Conservation (phyloP, 805 yeast genomes). For the Metschnikowia koreensis region DNA sequence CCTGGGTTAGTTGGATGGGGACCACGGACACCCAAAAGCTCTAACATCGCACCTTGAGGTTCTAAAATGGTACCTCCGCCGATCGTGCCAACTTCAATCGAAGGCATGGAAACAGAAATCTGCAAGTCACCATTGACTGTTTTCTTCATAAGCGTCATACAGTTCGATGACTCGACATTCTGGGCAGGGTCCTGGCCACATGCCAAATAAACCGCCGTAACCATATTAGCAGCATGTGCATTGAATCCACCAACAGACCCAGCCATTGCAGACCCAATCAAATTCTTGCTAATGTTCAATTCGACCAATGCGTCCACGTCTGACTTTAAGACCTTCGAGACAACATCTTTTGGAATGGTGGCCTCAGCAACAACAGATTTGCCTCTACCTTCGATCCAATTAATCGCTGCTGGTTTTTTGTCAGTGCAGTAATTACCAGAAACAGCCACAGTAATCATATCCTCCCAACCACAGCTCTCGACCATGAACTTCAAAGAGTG, state of each 20-base stretch:
- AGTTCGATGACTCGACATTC: slow-evolving; percentile 94
- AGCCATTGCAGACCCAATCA: slow-evolving; percentile 97
- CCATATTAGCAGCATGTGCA: slow-evolving; percentile 96
- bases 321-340: slow-evolving; percentile 79
- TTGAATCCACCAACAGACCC: slow-evolving; percentile 98
- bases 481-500: slow-evolving; percentile 78
- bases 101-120: slow-evolving; percentile 98
- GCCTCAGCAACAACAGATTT: slow-evolving; percentile 97
- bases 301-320: slow-evolving; percentile 91
- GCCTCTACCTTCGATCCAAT: slow-evolving; percentile 99
- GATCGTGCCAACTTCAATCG: slow-evolving; percentile 97
- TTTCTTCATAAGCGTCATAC: slow-evolving; percentile 93
- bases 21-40: slow-evolving; percentile 90
- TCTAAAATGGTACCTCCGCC: slow-evolving; percentile 98
- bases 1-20: slow-evolving; percentile 95
- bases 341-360: slow-evolving; percentile 77
- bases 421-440: slow-evolving; percentile 98
- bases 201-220: slow-evolving; percentile 91
- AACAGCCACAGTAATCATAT: slow-evolving; percentile 88
- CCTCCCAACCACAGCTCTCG: slow-evolving; percentile 86
- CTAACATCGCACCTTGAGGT: slow-evolving; percentile 96
- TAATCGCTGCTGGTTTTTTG: slow-evolving; percentile 95
- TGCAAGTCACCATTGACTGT: slow-evolving; percentile 62
- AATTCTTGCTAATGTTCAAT: slow-evolving; percentile 82
- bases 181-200: slow-evolving; percentile 99